Percentiles rank a stretch among this genome's conserved stretches.
phyloP scores from a whole-genome alignment of 2,329 filamentous ascomycete genomes.

The Calonectria crousiana region DNA sequence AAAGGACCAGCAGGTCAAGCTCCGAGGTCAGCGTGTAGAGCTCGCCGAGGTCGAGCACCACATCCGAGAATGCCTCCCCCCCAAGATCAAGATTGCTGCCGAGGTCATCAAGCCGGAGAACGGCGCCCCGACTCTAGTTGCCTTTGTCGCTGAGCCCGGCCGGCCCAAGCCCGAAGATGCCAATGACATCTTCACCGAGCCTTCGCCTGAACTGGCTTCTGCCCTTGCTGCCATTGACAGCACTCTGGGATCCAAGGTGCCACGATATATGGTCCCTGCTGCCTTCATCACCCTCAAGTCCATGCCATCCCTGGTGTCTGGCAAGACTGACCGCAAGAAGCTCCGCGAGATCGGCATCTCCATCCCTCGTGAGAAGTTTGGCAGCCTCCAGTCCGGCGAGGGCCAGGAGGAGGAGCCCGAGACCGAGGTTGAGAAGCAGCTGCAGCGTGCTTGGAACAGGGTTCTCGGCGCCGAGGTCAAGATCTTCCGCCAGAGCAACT shows the following conservation, averaged over 20 bases:
- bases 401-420: conserved; percentile 49
- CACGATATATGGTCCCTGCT: conserved; percentile 41
- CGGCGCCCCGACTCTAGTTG: conserved; percentile 46
- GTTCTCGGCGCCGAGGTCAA: conserved; percentile 52
- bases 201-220: conserved; percentile 48
- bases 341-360: conserved; percentile 54
- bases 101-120: conserved; percentile 58
- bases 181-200: conserved; percentile 31
- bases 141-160: conserved; percentile 34
- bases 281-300: conserved; percentile 39
- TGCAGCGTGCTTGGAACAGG: conserved; percentile 53
- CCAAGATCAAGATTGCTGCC: conserved; percentile 56
- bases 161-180: conserved; percentile 30
- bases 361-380: conserved; percentile 56
- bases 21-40: conserved; percentile 61
- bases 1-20: conserved; percentile 4
- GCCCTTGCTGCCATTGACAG: conserved; percentile 48
- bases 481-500: conserved; percentile 55
- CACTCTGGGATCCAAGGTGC: conserved; percentile 44
- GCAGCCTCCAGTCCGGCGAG: conserved; percentile 40
- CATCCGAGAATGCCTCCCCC: conserved; percentile 54
- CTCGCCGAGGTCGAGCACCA: conserved; percentile 66
- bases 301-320: conserved; percentile 40
- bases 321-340: conserved; percentile 40
- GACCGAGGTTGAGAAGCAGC: conserved; percentile 52